A percentile compares a stretch with the other conserved stretches of the same genome.
Conservation (phyloP, 352 stramenopile species). For the Pythium dissimile region DNA sequence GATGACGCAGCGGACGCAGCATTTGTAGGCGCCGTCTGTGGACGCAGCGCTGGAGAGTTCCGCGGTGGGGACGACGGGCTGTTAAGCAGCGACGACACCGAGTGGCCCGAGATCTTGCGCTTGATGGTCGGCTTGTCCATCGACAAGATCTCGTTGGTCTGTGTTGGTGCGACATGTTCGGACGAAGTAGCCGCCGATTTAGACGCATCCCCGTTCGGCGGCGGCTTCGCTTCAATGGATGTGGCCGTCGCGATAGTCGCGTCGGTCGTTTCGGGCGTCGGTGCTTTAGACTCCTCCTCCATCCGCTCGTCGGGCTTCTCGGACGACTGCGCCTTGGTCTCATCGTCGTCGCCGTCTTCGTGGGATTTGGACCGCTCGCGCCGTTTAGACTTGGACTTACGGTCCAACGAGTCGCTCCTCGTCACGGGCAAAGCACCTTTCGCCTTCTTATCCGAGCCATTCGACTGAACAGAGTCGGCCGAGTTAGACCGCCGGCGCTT, state of each 20-base stretch:
- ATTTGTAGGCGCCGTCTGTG: no score
- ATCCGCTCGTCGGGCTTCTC: background rate
- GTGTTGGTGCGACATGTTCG: background rate
- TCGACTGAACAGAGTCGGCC: slow-evolving; percentile 9
- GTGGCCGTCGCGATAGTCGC: no score
- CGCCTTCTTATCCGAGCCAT: slow-evolving; percentile 13
- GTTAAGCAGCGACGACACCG: slow-evolving; percentile 73
- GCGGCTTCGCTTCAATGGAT: no score
- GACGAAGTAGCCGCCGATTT: background rate
- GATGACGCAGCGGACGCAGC: slow-evolving; percentile 25
- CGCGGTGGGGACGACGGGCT: slow-evolving; percentile 44
- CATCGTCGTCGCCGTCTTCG: slow-evolving; percentile 40
- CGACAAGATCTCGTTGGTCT: background rate
- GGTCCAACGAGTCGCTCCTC: slow-evolving; percentile 17
- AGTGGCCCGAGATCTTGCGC: slow-evolving; percentile 46
- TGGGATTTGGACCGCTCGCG: slow-evolving; percentile 27
- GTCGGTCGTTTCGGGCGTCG: background rate
- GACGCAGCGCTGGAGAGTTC: slow-evolving; percentile 5
- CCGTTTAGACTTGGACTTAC: slow-evolving; percentile 5
- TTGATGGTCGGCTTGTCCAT: slow-evolving; percentile 25
- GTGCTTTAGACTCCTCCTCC: background rate
- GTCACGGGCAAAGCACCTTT: slow-evolving; percentile 2
- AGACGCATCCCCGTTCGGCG: background rate
- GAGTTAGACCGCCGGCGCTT: slow-evolving; percentile 22
- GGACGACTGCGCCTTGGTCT: slow-evolving; percentile 9